phyloP scores from a whole-genome alignment of 352 stramenopile species.

The Peronospora destructor region DNA sequence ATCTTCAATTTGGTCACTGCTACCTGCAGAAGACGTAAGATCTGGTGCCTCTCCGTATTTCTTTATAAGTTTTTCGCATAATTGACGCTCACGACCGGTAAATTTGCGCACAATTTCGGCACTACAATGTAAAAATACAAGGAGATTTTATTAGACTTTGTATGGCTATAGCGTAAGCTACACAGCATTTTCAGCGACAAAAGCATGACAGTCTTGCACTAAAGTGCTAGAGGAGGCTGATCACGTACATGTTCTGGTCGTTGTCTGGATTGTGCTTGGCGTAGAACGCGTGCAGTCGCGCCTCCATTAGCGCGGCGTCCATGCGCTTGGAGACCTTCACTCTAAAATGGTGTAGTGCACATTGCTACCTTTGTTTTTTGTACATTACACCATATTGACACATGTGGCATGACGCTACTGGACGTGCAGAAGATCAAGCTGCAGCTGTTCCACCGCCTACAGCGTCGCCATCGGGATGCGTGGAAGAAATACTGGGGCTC shows the following conservation, averaged over 20 bases:
- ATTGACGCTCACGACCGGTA: conserved; percentile 42
- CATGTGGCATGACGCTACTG: conserved; percentile 2
- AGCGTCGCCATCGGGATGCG: conserved; percentile 36
- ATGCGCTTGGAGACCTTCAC: conserved; percentile 11
- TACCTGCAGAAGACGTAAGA: conserved; percentile 9
- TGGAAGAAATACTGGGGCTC: conserved; percentile 57
- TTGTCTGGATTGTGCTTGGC: conserved; percentile 64
- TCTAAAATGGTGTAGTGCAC: conserved; percentile 9
- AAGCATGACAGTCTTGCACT: background rate
- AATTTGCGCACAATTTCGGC: conserved; percentile 72
- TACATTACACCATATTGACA: background rate
- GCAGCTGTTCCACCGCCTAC: conserved; percentile 56
- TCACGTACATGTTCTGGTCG: conserved; percentile 69
- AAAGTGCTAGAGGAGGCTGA: background rate
- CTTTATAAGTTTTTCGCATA: conserved; percentile 68
- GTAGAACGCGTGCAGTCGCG: conserved; percentile 67
- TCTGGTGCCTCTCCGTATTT: conserved; percentile 65
- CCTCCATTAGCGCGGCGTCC: conserved; percentile 34
- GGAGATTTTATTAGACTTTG: conserved; percentile 4
- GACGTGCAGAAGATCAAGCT: conserved; percentile 51
- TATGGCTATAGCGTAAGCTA: background rate
- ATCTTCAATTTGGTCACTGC: background rate
- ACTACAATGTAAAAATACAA: conserved; percentile 19
- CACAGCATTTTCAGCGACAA: background rate
- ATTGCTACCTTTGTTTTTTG: background rate